These are phyloP conservation scores for Xylaria cubensis DNA, from an alignment of 495 filamentous ascomycete genomes.

Conservation along the genomic window DNA sequence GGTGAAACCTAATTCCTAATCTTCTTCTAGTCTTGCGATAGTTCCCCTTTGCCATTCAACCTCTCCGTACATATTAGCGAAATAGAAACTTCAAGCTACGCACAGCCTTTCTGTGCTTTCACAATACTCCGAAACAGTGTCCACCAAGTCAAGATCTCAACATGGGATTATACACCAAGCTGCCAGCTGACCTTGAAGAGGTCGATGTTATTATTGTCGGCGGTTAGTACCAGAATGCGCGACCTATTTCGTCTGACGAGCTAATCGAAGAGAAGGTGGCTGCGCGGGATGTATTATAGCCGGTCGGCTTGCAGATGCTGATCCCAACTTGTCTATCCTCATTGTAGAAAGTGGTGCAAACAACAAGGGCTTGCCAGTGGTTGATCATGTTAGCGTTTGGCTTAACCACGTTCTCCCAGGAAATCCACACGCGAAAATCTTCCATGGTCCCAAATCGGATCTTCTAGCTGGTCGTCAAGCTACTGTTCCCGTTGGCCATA, in stretches of 20 bases:
- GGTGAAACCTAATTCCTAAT: neutral
- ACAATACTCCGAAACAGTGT: too few relatives aligned
- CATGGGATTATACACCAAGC: conserved; percentile 42
- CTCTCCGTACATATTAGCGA: neutral
- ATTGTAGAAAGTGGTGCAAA: conserved; percentile 43
- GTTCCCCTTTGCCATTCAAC: neutral
- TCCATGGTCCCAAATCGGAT: conserved; percentile 34
- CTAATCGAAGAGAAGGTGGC: conserved; percentile 35
- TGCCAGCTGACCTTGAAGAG: conserved; percentile 41
- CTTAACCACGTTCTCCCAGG: conserved; percentile 36
- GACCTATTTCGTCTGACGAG: neutral
- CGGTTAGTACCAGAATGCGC: conserved; percentile 29
- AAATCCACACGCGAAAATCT: conserved; percentile 40
- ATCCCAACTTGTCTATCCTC: conserved; percentile 41
- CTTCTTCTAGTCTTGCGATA: neutral
- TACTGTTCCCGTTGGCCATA: conserved; percentile 55
- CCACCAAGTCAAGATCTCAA: neutral
- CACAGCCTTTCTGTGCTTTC: too few relatives aligned
- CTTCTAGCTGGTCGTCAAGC: conserved; percentile 52
- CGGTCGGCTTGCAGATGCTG: conserved; percentile 43
- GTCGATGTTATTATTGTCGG: conserved; percentile 48
- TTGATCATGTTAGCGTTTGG: conserved; percentile 40
- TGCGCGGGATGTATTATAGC: conserved; percentile 44
- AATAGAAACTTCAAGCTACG: neutral
- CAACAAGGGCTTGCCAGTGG: conserved; percentile 39